Percentiles rank a stretch among this genome's conserved stretches.
phyloP scores from a whole-genome alignment of 768 basidiomycete species.

The Rhizopogon salebrosus region DNA sequence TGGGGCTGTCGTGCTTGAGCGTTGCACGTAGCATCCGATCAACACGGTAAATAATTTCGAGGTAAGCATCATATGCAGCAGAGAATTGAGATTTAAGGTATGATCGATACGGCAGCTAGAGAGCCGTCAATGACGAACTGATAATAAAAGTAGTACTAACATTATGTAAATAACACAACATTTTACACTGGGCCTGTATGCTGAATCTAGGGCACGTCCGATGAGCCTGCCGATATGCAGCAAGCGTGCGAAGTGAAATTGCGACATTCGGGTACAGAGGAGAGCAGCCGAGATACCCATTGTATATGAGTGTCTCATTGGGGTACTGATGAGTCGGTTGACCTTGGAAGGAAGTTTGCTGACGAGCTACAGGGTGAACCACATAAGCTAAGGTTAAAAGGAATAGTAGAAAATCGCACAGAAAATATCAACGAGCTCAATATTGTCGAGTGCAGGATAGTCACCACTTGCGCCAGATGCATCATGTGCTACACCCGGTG shows the following conservation, averaged over 20 bases:
- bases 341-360: too few species aligned
- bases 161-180: background rate
- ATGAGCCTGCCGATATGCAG: constrained; percentile 4
- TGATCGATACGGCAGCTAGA: background rate
- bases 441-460: background rate
- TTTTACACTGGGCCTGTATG: background rate
- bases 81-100: background rate
- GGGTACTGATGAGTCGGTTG: constrained; percentile 2
- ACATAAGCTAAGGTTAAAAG: too few species aligned
- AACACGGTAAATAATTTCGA: constrained; percentile 2
- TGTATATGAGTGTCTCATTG: constrained; percentile 6
- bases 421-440: background rate
- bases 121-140: background rate
- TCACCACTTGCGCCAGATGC: too few species aligned
- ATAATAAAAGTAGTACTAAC: background rate
- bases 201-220: background rate
- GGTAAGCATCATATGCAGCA: constrained; percentile 7
- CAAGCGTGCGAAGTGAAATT: constrained; percentile 11
- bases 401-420: too few species aligned
- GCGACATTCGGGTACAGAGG: constrained; percentile 4
- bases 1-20: constrained; percentile 5
- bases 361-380: too few species aligned
- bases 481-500: too few species aligned
- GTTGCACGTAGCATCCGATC: too few species aligned
- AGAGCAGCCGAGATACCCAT: constrained; percentile 9